Base-by-base conservation (phyloP, 139 green algal genomes). In the Chlorella vulgaris region DNA sequence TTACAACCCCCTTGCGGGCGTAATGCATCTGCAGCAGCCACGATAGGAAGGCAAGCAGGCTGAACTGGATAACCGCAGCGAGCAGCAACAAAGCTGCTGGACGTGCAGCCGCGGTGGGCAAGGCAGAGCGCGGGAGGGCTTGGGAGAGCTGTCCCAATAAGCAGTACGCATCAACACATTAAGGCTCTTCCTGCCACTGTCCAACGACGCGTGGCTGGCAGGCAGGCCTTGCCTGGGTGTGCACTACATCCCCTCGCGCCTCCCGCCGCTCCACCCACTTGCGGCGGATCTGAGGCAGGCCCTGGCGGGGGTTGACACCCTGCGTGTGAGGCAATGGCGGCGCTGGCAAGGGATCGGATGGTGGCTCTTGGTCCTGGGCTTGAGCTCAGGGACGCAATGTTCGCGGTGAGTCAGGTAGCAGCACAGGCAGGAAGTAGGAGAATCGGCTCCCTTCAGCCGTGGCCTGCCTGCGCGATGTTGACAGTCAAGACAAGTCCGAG, bases 1-100 rank as follows among this genome's bases (percentile, higher is more conserved):
- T 99, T 38, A 99, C 87, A 0, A 96, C 81, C 10, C 95, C 94
- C 82, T 94, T 80, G 76, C 87, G 90, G 19, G 94, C 94, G 73
- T 96, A 97, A 86, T 94, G 79, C 91, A 93, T 93, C 88, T 97
- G 93, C 15, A 91, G 96, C 71, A 40, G 83, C n/a, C 1, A 79
- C 43, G 7, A 31, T 4, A 55, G 13, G 63, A 7, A 24, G 26
- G n/a, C 63, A 42, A 47, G 7, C 8, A 40, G 7, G 31, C 6
- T 42, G 31, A n/a, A n/a, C n/a, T n/a, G n/a, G n/a, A n/a, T n/a
- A n/a, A n/a, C n/a, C n/a, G n/a, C n/a, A n/a, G n/a, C n/a, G n/a
- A n/a, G n/a, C n/a, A n/a, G n/a, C n/a, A n/a, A n/a, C n/a, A n/a
- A n/a, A n/a, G n/a, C n/a, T n/a, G n/a, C n/a, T n/a, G n/a, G n/a